Conservation (phyloP, 306 rosid species). For the Dryas drummondii region DNA sequence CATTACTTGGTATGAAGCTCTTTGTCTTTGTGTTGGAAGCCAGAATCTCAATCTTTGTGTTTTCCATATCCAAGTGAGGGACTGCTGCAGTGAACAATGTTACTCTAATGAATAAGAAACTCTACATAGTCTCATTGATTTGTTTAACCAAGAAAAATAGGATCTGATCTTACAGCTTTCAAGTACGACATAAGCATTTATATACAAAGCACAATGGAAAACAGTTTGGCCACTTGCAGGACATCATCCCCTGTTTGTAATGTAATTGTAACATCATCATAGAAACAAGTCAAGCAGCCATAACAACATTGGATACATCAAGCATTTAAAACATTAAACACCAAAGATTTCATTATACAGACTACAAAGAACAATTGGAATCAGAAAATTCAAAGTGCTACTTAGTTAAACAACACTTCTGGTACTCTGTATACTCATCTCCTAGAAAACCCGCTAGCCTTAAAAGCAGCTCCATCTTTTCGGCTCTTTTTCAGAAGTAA, state of each 20-base stretch:
- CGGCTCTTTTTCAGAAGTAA: slow-evolving; percentile 15
- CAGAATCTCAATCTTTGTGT: too few species aligned
- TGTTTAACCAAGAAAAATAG: neutral
- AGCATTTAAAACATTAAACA: neutral
- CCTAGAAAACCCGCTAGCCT: too few species aligned
- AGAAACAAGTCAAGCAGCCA: neutral
- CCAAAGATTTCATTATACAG: neutral
- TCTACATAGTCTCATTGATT: too few species aligned
- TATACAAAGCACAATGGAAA: neutral
- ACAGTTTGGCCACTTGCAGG: neutral
- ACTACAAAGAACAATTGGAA: neutral
- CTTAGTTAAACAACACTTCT: too few species aligned
- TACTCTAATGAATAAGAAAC: too few species aligned
- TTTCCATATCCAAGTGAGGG: too few species aligned
- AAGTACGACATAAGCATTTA: neutral
- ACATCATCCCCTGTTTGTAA: neutral
- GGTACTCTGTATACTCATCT: too few species aligned
- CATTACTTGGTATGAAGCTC: too few species aligned
- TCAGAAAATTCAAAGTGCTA: too few species aligned
- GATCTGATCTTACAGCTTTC: neutral
- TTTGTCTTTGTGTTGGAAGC: too few species aligned
- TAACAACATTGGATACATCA: neutral
- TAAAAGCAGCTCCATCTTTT: too few species aligned
- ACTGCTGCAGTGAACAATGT: too few species aligned
- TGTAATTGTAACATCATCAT: neutral